Evolutionary conservation across 2,329 filamentous ascomycete species (phyloP), one percentile per base, ranked within the genome.

Genomic region (Drechslerella coelobrocha): DNA sequence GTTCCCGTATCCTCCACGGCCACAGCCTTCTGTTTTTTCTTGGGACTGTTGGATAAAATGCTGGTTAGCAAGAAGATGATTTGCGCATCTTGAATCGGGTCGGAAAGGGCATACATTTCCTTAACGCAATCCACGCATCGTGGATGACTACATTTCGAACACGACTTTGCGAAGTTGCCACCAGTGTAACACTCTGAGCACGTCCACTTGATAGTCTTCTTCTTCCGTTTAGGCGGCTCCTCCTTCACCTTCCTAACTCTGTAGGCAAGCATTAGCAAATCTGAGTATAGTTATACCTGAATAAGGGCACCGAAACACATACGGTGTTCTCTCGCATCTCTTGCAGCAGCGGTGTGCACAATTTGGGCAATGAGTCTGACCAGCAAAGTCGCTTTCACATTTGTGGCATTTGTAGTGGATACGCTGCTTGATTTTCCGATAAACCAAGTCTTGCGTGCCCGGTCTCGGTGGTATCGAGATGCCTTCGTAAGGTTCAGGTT

Each of bases 261-360:
- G 27, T 24, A 29, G 24, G n/a, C 2, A 3, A 37, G 34, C 21
- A 39, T 68, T 54, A 68, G 56, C 31, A 17, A 7, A 26, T n/a
- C 23, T 9, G 14, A 2, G 14, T 41, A 10, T n/a, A 26, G 23
- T 14, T 1, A 23, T 5, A 14, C 4, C 26, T 8, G 12, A 2
- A 17, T 21, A 14, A 31, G 29, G 9, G 4, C 14, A 37, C 4
- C 2, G 0, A 17, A 24, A 14, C n/a, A 86, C 89, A 78, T 84
- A 91, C 84, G 91, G 91, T 76, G 91, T 87, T 75, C 91, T 83
- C 26, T 90, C 90, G 78, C 91, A 95, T 77, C 88, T 88, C 39
- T 86, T 90, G 81, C 91, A 96, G 59, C 90, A 87, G 55, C 83
- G 78, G 78, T 96, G 92, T 26, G 82, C 80, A 78, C 92, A 96